These are phyloP conservation scores for Cordyceps militaris DNA, from an alignment of 2,329 filamentous ascomycete species.

Conservation along the genomic window DNA sequence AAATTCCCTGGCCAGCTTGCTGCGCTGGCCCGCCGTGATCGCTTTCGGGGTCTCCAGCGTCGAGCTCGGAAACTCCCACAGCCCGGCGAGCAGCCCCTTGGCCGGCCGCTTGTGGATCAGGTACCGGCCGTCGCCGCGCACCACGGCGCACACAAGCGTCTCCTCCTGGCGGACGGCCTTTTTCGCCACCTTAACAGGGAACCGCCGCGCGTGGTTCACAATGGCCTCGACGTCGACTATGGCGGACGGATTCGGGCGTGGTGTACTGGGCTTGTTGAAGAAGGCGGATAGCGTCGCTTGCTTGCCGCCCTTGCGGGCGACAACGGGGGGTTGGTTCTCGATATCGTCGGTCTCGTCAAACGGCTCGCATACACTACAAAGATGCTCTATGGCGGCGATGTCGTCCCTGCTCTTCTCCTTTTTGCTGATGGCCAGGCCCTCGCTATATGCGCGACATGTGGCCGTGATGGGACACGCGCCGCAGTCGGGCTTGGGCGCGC, in stretches of 20 bases:
- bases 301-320: conserved; percentile 17
- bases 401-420: conserved; percentile 11
- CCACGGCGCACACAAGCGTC: conserved; percentile 46
- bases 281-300: conserved; percentile 31
- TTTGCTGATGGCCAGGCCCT: conserved; percentile 32
- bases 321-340: conserved; percentile 4
- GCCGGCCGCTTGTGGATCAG: conserved; percentile 44
- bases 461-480: conserved; percentile 41
- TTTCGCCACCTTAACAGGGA: conserved; percentile 44
- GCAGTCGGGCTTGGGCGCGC: conserved; percentile 53
- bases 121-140: conserved; percentile 36
- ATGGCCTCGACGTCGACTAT: conserved; percentile 28
- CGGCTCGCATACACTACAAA: conserved; percentile 41
- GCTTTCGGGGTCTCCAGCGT: conserved; percentile 23
- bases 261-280: conserved; percentile 18
- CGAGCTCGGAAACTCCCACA: conserved; percentile 51
- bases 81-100: conserved; percentile 46
- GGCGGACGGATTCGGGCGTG: background rate
- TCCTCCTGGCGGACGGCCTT: conserved; percentile 47
- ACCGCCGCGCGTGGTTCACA: conserved; percentile 40
- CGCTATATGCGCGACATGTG: conserved; percentile 45
- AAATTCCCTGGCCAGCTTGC: conserved; percentile 29
- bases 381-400: conserved; percentile 42
- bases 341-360: conserved; percentile 22
- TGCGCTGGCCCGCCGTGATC: conserved; percentile 24